Percentiles rank a stretch among this genome's conserved stretches.
These are phyloP conservation scores for Hymenoscyphus linearis DNA, from an alignment of 2,329 filamentous ascomycete genomes.

Conservation along the genomic window DNA sequence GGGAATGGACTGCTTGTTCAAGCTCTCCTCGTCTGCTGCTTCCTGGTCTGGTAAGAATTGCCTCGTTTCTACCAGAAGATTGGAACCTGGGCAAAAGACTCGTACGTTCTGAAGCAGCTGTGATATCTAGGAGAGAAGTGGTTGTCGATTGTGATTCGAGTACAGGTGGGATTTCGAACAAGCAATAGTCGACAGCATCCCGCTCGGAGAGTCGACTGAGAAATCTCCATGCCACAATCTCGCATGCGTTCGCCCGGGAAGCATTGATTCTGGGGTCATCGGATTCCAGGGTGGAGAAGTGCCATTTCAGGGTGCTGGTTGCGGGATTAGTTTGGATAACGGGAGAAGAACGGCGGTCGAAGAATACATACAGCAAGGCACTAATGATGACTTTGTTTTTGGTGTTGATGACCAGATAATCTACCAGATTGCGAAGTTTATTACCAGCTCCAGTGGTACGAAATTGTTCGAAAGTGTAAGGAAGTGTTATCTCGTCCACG, in stretches of 20 bases:
- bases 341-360: neutral
- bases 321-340: neutral
- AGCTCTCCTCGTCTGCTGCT: conserved; percentile 25
- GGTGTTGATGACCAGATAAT: conserved; percentile 57
- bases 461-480: conserved; percentile 69
- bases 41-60: conserved; percentile 16
- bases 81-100: conserved; percentile 29
- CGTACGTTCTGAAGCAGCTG: conserved; percentile 22
- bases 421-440: conserved; percentile 53
- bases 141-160: neutral
- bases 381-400: conserved; percentile 67
- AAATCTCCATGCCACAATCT: conserved; percentile 78
- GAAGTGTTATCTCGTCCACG: conserved; percentile 55
- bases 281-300: conserved; percentile 58
- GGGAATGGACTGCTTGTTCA: conserved; percentile 48
- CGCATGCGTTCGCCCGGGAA: conserved; percentile 67
- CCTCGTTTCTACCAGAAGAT: conserved; percentile 10
- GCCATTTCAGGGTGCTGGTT: conserved; percentile 66
- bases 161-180: conserved; percentile 61
- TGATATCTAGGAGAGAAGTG: conserved; percentile 4
- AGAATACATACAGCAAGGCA: conserved; percentile 59
- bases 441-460: conserved; percentile 59
- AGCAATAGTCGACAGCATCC: conserved; percentile 68
- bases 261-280: conserved; percentile 60
- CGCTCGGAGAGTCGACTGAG: conserved; percentile 64